Conservation (phyloP, 2,329 filamentous ascomycete genomes). For the Leptographium flavum region DNA sequence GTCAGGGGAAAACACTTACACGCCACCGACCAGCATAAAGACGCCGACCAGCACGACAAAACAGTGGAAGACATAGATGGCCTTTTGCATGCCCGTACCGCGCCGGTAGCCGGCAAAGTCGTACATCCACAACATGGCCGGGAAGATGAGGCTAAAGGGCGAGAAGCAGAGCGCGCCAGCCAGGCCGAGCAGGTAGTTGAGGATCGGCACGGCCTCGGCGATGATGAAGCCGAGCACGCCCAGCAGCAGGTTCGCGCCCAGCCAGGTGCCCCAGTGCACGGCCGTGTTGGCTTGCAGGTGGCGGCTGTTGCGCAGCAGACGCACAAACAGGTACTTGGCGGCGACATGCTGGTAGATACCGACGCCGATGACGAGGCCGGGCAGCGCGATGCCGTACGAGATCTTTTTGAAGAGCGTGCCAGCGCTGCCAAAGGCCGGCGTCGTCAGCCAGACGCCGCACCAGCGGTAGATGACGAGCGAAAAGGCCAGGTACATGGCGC, state of each 20-base stretch:
- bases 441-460: constrained; percentile 48
- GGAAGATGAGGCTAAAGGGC: constrained; percentile 11
- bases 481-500: constrained; percentile 35
- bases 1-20: constrained; percentile 20
- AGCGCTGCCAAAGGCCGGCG: constrained; percentile 36
- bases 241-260: constrained; percentile 3
- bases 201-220: constrained; percentile 11
- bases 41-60: constrained; percentile 29
- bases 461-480: constrained; percentile 39
- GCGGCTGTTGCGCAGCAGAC: constrained; percentile 15
- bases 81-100: constrained; percentile 19
- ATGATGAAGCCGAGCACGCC: constrained; percentile 9
- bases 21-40: constrained; percentile 32
- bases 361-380: constrained; percentile 33
- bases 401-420: constrained; percentile 46
- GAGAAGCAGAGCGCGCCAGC: constrained; percentile 8
- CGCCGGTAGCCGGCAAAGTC: constrained; percentile 22
- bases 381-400: constrained; percentile 42
- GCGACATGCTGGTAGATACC: constrained; percentile 17
- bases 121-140: constrained; percentile 7
- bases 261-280: constrained; percentile 19
- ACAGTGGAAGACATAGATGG: constrained; percentile 21
- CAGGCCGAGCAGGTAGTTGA: constrained; percentile 11
- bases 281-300: constrained; percentile 19
- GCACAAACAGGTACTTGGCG: constrained; percentile 20